Evolutionary conservation across 805 yeast genomes (phyloP), one percentile per base, ranked within the genome.

Genomic region (Tetrapisispora arboricola): DNA sequence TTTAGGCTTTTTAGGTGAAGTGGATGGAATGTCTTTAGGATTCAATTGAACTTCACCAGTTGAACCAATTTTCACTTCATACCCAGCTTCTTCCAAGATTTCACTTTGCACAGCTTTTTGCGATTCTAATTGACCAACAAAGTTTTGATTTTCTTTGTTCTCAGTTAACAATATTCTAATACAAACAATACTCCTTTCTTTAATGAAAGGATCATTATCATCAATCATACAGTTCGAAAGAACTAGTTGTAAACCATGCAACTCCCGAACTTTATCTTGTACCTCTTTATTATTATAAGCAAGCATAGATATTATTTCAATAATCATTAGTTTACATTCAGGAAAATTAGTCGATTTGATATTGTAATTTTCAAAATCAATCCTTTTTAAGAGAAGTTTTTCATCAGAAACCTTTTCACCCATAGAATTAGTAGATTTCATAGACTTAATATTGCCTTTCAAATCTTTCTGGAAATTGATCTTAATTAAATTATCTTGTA

Each of bases 191-290:
- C 94, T 73, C 44, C 90, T 66, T 54, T 90, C 98, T 48, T 85
- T 81, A 42, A 84, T 80, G 44, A 72, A 90, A 0, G 96, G 97
- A 57, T 92, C 94, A 55, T 84, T 77, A 34, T 78, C 80, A 58
- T 90, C 97, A 39, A 92, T 78, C 30, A 82, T 75, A 63, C 96
- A 88, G 47, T 80, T 81, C 7, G 88, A 81, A 19, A 90, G 64
- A 0, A 88, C 69, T 16, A 84, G 60, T 40, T 78, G 84, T 12
- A 90, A 58, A 0, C 86, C 94, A 35, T 81, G 84, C 1, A 67
- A 49, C 22, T 71, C 72, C 36, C 96, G 65, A 27, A 84, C 65
- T 32, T 62, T 56, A 42, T 88, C 90, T 55, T 90, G 96, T 5
- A 76, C 72, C 5, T 65, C 65, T 34, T 59, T 64, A 35, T 77